A percentile compares a stretch with the other conserved stretches of the same genome.
Evolutionary conservation across 2,329 filamentous ascomycete species (phyloP).

Genomic region (Venturia nashicola): DNA sequence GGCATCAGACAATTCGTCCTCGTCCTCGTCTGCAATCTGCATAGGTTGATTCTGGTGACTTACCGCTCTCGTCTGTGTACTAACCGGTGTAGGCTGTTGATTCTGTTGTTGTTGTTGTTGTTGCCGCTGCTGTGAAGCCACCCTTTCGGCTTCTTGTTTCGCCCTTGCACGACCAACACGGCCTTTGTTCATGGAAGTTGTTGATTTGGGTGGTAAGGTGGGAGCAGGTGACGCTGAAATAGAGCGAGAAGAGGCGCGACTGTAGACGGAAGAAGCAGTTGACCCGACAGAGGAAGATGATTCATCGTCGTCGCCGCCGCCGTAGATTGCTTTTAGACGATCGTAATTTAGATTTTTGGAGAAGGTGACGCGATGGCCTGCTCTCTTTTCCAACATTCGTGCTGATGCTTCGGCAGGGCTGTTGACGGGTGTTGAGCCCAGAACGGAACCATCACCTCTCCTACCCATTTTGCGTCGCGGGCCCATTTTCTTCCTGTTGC

Average conservation of each 20-base stretch:
- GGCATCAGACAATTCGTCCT: slow-evolving; percentile 5
- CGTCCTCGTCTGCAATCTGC: background rate
- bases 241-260: background rate
- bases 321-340: slow-evolving; percentile 29
- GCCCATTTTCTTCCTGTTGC: slow-evolving; percentile 37
- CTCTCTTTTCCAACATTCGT: slow-evolving; percentile 34
- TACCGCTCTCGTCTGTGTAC: background rate
- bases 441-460: slow-evolving; percentile 26
- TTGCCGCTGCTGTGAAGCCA: slow-evolving; percentile 5
- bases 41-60: background rate
- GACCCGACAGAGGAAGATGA: background rate
- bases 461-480: slow-evolving; percentile 5
- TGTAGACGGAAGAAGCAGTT: background rate
- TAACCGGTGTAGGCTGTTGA: background rate
- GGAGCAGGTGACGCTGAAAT: background rate
- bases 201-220: background rate
- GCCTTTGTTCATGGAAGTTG: slow-evolving; percentile 11
- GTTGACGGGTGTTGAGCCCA: slow-evolving; percentile 24
- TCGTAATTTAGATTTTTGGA: slow-evolving; percentile 36
- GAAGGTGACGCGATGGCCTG: slow-evolving; percentile 21
- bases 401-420: slow-evolving; percentile 32
- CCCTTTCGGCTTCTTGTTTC: slow-evolving; percentile 16
- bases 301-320: background rate
- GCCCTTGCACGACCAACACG: slow-evolving; percentile 12
- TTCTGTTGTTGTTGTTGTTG: background rate